phyloP scores from a whole-genome alignment of 129 eudicot species.

The Erigeron canadensis region DNA sequence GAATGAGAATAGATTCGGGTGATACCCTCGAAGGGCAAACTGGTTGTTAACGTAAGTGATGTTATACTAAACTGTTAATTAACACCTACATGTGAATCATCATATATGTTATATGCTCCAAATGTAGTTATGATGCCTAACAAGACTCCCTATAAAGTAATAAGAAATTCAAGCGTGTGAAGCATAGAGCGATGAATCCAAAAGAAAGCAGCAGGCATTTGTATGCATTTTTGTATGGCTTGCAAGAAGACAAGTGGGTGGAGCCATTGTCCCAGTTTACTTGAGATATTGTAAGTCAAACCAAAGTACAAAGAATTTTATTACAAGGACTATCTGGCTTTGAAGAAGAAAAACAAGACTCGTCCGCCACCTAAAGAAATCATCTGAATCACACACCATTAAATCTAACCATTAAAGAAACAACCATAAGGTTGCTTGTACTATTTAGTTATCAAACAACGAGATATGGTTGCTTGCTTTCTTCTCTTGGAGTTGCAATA shows the following conservation, averaged over 20 bases:
- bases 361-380: conserved; percentile 53
- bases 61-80: neutral
- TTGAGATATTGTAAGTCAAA: conserved; percentile 28
- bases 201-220: conserved; percentile 27
- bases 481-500: neutral
- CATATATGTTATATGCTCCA: neutral
- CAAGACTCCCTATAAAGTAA: conserved; percentile 53
- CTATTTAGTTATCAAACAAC: neutral
- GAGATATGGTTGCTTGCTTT: neutral
- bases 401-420: conserved; percentile 7
- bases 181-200: conserved; percentile 48
- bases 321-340: conserved; percentile 7
- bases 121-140: too few relatives aligned
- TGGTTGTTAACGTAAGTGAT: neutral
- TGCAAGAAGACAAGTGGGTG: conserved; percentile 53
- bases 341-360: conserved; percentile 55
- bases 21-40: neutral
- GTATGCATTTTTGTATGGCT: conserved; percentile 39
- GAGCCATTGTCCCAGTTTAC: conserved; percentile 52
- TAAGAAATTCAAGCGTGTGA: conserved; percentile 50
- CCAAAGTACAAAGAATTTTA: conserved; percentile 37
- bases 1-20: neutral
- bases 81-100: neutral
- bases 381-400: conserved; percentile 40
- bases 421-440: neutral